These are phyloP conservation scores for Populus alba DNA, from an alignment of 345 rosid genomes.

Conservation along the genomic window DNA sequence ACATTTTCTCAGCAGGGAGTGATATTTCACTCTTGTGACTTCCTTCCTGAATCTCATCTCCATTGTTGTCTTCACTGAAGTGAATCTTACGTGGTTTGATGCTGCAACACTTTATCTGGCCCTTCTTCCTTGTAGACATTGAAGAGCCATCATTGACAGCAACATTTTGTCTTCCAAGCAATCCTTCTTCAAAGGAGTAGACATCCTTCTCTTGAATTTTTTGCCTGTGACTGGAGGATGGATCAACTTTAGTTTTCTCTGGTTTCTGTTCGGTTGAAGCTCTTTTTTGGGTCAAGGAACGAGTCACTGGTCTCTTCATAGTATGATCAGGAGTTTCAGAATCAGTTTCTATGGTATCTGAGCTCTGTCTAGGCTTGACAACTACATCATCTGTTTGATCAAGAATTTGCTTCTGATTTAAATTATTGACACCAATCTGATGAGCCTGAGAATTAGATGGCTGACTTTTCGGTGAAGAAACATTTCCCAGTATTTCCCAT, in stretches of 20 bases:
- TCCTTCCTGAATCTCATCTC: slow-evolving; percentile 38
- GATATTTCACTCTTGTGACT: slow-evolving; percentile 34
- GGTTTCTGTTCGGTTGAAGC: slow-evolving; percentile 34
- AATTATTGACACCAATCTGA: slow-evolving; percentile 35
- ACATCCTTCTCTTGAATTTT: slow-evolving; percentile 34
- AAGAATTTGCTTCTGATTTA: slow-evolving; percentile 30
- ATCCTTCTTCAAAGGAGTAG: slow-evolving; percentile 57
- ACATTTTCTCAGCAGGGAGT: slow-evolving; percentile 42
- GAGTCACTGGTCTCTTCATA: slow-evolving; percentile 56
- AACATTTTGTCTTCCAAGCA: slow-evolving; percentile 27
- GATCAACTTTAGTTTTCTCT: slow-evolving; percentile 30
- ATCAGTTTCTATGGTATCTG: slow-evolving; percentile 84
- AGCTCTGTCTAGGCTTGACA: slow-evolving; percentile 44
- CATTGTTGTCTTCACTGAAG: slow-evolving; percentile 34
- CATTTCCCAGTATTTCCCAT: slow-evolving; percentile 65
- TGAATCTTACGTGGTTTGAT: slow-evolving; percentile 41
- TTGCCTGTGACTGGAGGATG: slow-evolving; percentile 35
- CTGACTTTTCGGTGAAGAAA: slow-evolving; percentile 59
- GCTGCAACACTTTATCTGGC: slow-evolving; percentile 32
- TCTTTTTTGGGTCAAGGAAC: slow-evolving; percentile 49
- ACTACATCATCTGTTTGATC: slow-evolving; percentile 26
- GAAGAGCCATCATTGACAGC: slow-evolving; percentile 35
- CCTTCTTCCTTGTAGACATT: slow-evolving; percentile 38
- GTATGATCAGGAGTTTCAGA: slow-evolving; percentile 56
- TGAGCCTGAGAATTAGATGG: slow-evolving; percentile 40